A percentile compares a stretch with the other conserved stretches of the same genome.
Conservation (phyloP, 306 rosid species). For the Fagus crenata region DNA sequence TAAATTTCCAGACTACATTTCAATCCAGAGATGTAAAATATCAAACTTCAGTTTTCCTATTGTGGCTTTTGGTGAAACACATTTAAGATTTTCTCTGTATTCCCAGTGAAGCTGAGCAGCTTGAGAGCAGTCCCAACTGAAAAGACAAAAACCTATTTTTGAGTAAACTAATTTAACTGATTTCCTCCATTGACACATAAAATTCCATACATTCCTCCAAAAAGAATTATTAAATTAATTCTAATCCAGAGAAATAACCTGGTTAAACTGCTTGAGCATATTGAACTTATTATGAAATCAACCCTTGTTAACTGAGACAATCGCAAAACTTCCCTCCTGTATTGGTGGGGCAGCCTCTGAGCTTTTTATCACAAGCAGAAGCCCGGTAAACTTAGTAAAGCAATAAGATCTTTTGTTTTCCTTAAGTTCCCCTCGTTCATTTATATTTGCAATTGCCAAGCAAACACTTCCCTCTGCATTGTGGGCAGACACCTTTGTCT, state of each 20-base stretch:
- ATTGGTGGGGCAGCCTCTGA: neutral
- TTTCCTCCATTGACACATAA: neutral
- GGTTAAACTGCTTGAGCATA: neutral
- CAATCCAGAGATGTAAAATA: neutral
- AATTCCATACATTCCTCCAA: neutral
- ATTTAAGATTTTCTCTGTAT: neutral
- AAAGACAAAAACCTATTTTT: neutral
- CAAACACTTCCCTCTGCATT: neutral
- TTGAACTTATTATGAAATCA: neutral
- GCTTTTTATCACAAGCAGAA: neutral
- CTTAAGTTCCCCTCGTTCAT: neutral
- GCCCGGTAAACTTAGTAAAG: neutral
- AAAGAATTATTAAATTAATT: neutral
- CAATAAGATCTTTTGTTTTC: neutral
- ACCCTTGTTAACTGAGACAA: neutral
- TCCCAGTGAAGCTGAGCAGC: neutral
- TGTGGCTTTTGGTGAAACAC: neutral
- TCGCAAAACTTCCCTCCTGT: neutral
- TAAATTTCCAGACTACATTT: neutral
- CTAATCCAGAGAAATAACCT: neutral
- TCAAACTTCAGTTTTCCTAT: neutral
- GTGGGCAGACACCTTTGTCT: neutral
- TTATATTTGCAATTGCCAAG: neutral
- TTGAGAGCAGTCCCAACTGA: neutral
- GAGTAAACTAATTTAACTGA: neutral